These are phyloP conservation scores for Saccharomycopsis fermentans DNA, from an alignment of 805 yeast species.

Conservation along the genomic window DNA sequence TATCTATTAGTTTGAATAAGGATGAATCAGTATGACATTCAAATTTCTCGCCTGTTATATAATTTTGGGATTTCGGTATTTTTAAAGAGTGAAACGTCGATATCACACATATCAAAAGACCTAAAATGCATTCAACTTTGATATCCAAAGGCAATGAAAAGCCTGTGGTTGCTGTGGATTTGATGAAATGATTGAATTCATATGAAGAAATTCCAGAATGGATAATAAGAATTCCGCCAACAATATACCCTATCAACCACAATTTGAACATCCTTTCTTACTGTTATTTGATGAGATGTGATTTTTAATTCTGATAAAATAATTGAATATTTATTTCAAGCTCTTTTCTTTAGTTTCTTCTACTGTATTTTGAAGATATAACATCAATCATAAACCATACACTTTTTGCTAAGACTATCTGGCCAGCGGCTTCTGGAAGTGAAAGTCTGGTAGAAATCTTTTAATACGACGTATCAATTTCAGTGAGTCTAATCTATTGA, in stretches of 20 bases:
- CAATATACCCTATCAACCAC: constrained; percentile 2
- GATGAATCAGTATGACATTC: constrained; percentile 2
- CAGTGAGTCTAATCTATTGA: no score
- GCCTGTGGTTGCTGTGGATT: constrained; percentile 17
- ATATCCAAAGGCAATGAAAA: constrained; percentile 36
- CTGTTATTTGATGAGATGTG: neutral
- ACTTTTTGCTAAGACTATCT: no score
- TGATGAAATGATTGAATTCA: constrained; percentile 36
- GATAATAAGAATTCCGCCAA: constrained; percentile 22
- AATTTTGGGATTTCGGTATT: constrained; percentile 21
- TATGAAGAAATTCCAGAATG: constrained; percentile 48
- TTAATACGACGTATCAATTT: no score
- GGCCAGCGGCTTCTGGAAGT: no score
- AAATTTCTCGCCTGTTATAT: constrained; percentile 24
- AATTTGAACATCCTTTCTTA: neutral
- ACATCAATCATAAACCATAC: no score
- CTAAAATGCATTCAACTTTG: constrained; percentile 39
- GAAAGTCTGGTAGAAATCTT: no score
- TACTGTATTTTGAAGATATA: no score
- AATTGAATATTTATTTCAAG: no score
- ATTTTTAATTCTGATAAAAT: no score
- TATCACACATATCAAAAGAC: constrained; percentile 33
- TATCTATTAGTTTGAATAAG: constrained; percentile 36
- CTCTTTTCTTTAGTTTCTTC: no score
- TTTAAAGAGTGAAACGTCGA: constrained; percentile 30